phyloP scores from a whole-genome alignment of 495 filamentous ascomycete genomes.

The Ascodesmis nigricans region DNA sequence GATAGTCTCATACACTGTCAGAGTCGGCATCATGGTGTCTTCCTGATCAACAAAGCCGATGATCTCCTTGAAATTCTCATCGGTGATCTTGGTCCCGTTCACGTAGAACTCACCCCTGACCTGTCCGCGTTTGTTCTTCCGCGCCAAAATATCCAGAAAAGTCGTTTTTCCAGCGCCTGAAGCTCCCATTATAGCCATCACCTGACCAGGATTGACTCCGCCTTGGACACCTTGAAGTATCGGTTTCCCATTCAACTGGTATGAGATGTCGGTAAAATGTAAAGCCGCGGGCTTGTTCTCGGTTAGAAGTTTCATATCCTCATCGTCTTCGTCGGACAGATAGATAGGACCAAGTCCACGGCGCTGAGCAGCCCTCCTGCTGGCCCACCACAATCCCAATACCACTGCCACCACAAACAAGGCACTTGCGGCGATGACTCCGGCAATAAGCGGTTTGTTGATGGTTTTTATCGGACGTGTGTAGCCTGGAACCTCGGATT shows the following conservation, averaged over 20 bases:
- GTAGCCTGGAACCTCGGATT: conserved; percentile 81
- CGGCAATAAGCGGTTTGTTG: conserved; percentile 89
- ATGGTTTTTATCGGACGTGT: conserved; percentile 75
- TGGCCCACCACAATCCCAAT: conserved; percentile 70
- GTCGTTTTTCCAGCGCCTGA: conserved; percentile 95
- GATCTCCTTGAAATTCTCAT: conserved; percentile 71
- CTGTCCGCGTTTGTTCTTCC: conserved; percentile 84
- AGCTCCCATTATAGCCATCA: conserved; percentile 95
- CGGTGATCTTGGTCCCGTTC: conserved; percentile 73
- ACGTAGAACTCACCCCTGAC: conserved; percentile 72
- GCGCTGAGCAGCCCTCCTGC: conserved; percentile 39
- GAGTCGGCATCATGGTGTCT: conserved; percentile 87
- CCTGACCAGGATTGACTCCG: conserved; percentile 66
- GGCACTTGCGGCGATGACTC: conserved; percentile 69
- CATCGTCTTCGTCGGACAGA: conserved; percentile 60
- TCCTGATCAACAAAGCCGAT: conserved; percentile 97
- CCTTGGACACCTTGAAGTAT: conserved; percentile 67
- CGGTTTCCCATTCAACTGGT: conserved; percentile 63
- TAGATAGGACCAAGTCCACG: conserved; percentile 49
- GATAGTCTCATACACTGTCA: conserved; percentile 97
- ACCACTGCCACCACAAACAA: conserved; percentile 76
- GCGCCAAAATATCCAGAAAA: conserved; percentile 86
- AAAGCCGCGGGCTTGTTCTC: conserved; percentile 81
- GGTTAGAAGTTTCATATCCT: conserved; percentile 58
- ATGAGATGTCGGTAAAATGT: conserved; percentile 73